Percentiles rank a stretch among this genome's conserved stretches.
phyloP scores from a whole-genome alignment of 768 basidiomycete genomes.

The Dictyophora rubrovolvata region DNA sequence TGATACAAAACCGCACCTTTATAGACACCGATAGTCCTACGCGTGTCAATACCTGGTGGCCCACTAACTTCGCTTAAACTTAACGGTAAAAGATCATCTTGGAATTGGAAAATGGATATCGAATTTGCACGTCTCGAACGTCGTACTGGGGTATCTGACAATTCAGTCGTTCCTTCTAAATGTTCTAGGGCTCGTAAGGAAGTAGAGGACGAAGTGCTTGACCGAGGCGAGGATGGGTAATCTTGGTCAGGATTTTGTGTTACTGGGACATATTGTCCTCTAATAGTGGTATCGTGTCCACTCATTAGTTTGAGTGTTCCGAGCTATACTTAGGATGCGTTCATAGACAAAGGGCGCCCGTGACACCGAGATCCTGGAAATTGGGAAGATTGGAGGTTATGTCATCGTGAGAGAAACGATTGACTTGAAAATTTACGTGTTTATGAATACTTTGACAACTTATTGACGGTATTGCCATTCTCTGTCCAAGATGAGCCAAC shows the following conservation, averaged over 20 bases:
- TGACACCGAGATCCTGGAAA: too few relatives aligned
- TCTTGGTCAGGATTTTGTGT: not conserved
- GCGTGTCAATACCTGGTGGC: slow-evolving; percentile 35
- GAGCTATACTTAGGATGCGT: too few relatives aligned
- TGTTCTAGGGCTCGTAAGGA: slow-evolving; percentile 75
- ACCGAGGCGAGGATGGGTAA: slow-evolving; percentile 14
- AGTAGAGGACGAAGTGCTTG: slow-evolving; percentile 41
- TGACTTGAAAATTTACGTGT: too few relatives aligned
- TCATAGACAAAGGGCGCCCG: too few relatives aligned
- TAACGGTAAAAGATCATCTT: slow-evolving; percentile 66
- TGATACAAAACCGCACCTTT: slow-evolving; percentile 45
- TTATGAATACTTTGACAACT: too few relatives aligned
- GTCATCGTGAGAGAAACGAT: too few relatives aligned
- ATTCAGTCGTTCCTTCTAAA: slow-evolving; percentile 36
- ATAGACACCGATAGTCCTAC: slow-evolving; percentile 67
- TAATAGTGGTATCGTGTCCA: not conserved
- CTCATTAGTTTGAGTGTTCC: not conserved
- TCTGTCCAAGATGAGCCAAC: too few relatives aligned
- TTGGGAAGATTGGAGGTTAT: too few relatives aligned
- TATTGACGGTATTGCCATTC: too few relatives aligned
- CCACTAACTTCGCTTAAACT: slow-evolving; percentile 65
- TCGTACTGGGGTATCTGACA: slow-evolving; percentile 27
- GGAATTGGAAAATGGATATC: slow-evolving; percentile 68
- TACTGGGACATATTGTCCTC: slow-evolving; percentile 6
- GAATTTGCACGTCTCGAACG: slow-evolving; percentile 51